Evolutionary conservation across 2,329 filamentous ascomycete genomes (phyloP).

Genomic region (Plectosphaerella cucumerina): DNA sequence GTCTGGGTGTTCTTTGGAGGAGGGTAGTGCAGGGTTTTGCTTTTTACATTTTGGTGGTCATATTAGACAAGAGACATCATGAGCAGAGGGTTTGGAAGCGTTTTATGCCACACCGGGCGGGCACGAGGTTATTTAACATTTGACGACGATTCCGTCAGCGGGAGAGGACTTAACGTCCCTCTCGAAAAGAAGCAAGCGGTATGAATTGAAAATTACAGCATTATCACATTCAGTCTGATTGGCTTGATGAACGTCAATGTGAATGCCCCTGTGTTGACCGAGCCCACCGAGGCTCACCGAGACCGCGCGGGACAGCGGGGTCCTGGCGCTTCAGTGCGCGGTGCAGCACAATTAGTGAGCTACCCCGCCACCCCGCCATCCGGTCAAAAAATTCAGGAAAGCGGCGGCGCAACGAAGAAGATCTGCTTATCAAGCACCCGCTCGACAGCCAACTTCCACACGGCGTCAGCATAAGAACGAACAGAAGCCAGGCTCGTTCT

Average conservation of each 20-base stretch:
- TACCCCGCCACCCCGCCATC: slow-evolving; percentile 4
- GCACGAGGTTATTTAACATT: background rate
- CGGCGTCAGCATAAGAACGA: background rate
- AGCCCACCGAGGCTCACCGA: background rate
- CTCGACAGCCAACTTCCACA: background rate
- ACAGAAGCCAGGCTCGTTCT: background rate
- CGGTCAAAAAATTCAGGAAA: slow-evolving; percentile 2
- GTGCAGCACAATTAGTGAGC: background rate
- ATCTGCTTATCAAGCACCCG: slow-evolving; percentile 5
- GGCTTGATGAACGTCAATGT: background rate
- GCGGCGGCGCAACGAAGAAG: background rate
- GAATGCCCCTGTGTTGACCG: background rate
- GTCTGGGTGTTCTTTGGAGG: background rate
- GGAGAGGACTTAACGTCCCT: background rate
- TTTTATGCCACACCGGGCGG: background rate
- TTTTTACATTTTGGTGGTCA: background rate
- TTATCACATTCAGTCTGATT: background rate
- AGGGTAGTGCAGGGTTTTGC: background rate
- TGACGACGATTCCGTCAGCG: background rate
- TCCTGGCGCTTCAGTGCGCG: background rate
- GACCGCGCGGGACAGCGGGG: background rate
- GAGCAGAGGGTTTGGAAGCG: background rate
- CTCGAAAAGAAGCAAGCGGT: background rate
- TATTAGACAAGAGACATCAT: no score
- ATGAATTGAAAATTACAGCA: background rate